phyloP scores from a whole-genome alignment of 2,329 filamentous ascomycete species.

The Aspergillus thermomutatus region DNA sequence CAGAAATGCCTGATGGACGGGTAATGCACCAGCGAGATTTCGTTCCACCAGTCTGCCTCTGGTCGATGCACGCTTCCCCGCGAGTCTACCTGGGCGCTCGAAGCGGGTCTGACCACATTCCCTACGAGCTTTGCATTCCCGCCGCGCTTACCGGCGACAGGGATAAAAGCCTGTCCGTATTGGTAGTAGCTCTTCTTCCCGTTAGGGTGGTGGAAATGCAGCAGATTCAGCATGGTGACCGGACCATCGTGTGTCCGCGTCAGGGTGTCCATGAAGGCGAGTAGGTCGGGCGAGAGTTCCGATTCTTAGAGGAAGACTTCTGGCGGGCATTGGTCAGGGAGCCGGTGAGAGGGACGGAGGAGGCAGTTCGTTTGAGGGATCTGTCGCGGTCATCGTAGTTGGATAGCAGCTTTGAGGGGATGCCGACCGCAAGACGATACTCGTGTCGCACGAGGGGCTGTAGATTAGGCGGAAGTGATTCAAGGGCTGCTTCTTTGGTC shows the following conservation, averaged over 20 bases:
- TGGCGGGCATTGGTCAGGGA: slow-evolving; percentile 25
- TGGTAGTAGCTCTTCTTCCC: slow-evolving; percentile 53
- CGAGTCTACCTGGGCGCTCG: slow-evolving; percentile 19
- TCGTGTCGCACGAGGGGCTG: slow-evolving; percentile 22
- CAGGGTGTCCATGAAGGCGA: slow-evolving; percentile 47
- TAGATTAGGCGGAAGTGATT: slow-evolving; percentile 17
- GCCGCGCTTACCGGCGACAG: slow-evolving; percentile 52
- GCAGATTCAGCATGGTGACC: slow-evolving; percentile 62
- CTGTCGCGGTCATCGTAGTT: slow-evolving; percentile 23
- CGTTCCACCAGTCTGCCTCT: slow-evolving; percentile 52
- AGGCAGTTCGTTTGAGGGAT: slow-evolving; percentile 16
- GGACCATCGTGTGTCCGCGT: slow-evolving; percentile 36
- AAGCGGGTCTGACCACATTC: slow-evolving; percentile 44
- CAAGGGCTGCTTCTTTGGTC: slow-evolving; percentile 4
- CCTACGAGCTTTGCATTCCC: slow-evolving; percentile 62
- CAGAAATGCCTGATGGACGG: slow-evolving; percentile 60
- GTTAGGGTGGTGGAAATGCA: slow-evolving; percentile 52
- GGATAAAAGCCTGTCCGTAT: slow-evolving; percentile 49
- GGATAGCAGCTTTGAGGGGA: slow-evolving; percentile 35
- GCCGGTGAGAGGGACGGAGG: slow-evolving; percentile 21
- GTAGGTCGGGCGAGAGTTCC: slow-evolving; percentile 52
- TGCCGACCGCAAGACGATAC: slow-evolving; percentile 32
- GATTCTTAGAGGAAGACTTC: slow-evolving; percentile 42
- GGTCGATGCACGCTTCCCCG: slow-evolving; percentile 17
- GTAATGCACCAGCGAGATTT: slow-evolving; percentile 64